These are phyloP conservation scores for Bonia amplexicaulis DNA, from an alignment of 176 grass and related monocot genomes.

Conservation along the genomic window DNA sequence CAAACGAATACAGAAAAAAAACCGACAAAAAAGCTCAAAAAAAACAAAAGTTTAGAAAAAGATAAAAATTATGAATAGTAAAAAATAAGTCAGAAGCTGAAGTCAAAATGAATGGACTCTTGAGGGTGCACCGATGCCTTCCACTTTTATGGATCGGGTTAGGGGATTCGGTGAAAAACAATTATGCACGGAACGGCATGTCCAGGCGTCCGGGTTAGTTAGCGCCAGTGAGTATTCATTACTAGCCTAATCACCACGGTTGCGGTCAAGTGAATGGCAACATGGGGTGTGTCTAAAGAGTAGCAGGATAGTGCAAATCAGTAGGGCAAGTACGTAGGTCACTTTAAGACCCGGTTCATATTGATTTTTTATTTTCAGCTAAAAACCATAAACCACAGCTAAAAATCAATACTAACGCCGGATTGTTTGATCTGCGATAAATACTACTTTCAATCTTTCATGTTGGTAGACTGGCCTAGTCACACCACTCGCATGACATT, in stretches of 20 bases:
- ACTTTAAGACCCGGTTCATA: background rate
- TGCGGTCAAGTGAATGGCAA: background rate
- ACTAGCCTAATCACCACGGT: background rate
- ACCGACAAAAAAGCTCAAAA: too few species aligned
- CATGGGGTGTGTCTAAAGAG: background rate
- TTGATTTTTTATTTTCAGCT: too few species aligned
- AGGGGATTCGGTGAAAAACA: background rate
- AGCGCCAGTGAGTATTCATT: background rate
- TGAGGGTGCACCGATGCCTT: background rate
- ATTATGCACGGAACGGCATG: background rate
- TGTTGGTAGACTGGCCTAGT: background rate
- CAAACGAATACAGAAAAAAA: too few species aligned
- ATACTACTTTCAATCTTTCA: background rate
- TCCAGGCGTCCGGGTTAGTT: background rate
- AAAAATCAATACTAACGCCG: too few species aligned
- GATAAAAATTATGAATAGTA: too few species aligned
- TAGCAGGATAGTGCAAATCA: background rate
- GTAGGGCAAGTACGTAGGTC: background rate
- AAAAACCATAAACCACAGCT: too few species aligned
- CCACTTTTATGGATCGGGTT: background rate
- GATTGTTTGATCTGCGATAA: too few species aligned
- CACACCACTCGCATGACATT: background rate
- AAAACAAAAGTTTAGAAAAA: too few species aligned
- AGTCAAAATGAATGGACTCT: too few species aligned
- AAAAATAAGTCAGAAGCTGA: too few species aligned